phyloP scores from a whole-genome alignment of 306 rosid genomes.

The Fragaria iinumae region DNA sequence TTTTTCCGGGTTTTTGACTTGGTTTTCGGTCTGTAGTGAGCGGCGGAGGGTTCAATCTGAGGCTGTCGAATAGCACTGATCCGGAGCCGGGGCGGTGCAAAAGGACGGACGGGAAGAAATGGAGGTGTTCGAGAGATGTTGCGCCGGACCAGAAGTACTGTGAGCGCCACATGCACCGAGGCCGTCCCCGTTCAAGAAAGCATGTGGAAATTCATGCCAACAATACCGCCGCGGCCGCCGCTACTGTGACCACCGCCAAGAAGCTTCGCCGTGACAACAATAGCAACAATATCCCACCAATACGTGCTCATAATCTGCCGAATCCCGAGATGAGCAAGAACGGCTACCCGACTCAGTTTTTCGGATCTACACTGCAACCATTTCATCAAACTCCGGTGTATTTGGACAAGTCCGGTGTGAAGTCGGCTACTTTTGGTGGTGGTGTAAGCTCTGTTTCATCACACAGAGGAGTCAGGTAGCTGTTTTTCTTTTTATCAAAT shows the following conservation, averaged over 20 bases:
- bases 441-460: slow-evolving; percentile 35
- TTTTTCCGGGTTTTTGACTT: neutral
- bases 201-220: slow-evolving; percentile 74
- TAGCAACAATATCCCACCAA: slow-evolving; percentile 20
- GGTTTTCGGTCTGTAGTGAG: slow-evolving; percentile 28
- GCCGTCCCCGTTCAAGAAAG: slow-evolving; percentile 99
- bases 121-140: slow-evolving; percentile 85
- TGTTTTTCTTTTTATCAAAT: neutral
- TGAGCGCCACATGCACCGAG: slow-evolving; percentile 88
- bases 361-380: slow-evolving; percentile 29
- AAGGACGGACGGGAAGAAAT: slow-evolving; percentile 86
- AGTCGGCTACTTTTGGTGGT: slow-evolving; percentile 21
- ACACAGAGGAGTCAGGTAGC: slow-evolving; percentile 48
- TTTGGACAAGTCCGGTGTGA: slow-evolving; percentile 30
- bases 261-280: slow-evolving; percentile 45
- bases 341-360: slow-evolving; percentile 43
- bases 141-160: slow-evolving; percentile 75
- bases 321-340: slow-evolving; percentile 27
- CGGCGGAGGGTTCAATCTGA: slow-evolving; percentile 46
- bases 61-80: slow-evolving; percentile 50
- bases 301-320: slow-evolving; percentile 26
- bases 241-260: slow-evolving; percentile 23
- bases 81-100: slow-evolving; percentile 72
- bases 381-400: slow-evolving; percentile 42
- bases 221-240: neutral